Evolutionary conservation across 1,139 yeast species (phyloP), one percentile per base, ranked within the genome.

Genomic region (Groenewaldozyma auringiensis): DNA sequence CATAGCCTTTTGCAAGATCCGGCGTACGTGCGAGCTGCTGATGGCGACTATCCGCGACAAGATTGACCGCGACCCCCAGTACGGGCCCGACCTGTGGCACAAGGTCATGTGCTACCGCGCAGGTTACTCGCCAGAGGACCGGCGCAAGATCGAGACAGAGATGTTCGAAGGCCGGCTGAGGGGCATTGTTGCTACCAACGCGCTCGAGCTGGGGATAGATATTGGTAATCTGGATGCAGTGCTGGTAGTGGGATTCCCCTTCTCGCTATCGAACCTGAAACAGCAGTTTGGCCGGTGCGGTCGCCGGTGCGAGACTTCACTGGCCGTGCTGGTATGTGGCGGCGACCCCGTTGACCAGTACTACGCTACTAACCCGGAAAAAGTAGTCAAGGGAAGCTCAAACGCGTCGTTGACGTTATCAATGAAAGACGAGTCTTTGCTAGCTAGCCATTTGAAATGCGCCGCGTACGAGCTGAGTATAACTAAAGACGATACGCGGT

Each of bases 201-300:
- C 99, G 0, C 68, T 92, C 48, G 99, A 92, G 61, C 71, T 92
- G 44, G 99, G 99, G 42, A 86, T 92, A 44, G 98, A 92, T 68
- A 83, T 92, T 52, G 94, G 97, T 40, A 85, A 83, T 21, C 68
- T 92, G 44, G 98, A 92, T 64, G 88, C 94, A 1, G 97, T 89
- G 0, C 68, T 92, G 1, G 78, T 88, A 64, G 87, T 95, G 57
- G 97, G 97, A 0, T 94, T 92, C 53, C 98, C 98, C 0, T 69
- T 79, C 37, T 84, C 94, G 50, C 75, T 88, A 49, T 82, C 94
- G 51, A 87, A 87, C 52, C 75, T 92, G 58, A 87, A 92, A 55
- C 99, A 92, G 63, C 98, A 92, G 59, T 83, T 94, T 69, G 99
- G 98, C 33, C 74, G 98, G 56, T 96, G 96, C 0, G 98, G 98